Evolutionary conservation across 1,139 yeast genomes (phyloP).

Genomic region (Debaryomyces sp.): DNA sequence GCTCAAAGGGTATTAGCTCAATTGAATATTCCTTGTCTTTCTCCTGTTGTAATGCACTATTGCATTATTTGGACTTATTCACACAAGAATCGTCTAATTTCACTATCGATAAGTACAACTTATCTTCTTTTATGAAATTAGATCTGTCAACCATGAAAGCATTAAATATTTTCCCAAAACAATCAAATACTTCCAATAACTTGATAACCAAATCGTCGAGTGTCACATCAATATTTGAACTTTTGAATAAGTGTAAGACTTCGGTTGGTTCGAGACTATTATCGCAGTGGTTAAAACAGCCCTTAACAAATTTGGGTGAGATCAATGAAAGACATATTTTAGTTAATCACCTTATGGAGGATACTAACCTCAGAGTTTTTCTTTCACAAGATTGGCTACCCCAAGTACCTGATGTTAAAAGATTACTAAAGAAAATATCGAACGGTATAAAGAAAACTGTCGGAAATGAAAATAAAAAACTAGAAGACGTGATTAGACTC

Average conservation of each 20-base stretch:
- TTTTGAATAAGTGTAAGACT: conserved; percentile 85
- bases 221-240: conserved; percentile 68
- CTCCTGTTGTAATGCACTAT: conserved; percentile 61
- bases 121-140: conserved; percentile 79
- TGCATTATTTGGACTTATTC: conserved; percentile 65
- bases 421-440: conserved; percentile 67
- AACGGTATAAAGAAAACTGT: conserved; percentile 38
- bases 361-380: conserved; percentile 64
- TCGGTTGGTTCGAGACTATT: conserved; percentile 82
- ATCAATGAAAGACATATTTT: conserved; percentile 72
- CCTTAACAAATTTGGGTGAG: conserved; percentile 63
- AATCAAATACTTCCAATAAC: conserved; percentile 32
- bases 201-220: conserved; percentile 44
- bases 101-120: conserved; percentile 64
- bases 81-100: conserved; percentile 50
- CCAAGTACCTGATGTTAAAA: conserved; percentile 80
- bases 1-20: conserved; percentile 57
- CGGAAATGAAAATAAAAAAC: conserved; percentile 45
- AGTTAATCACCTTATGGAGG: conserved; percentile 73
- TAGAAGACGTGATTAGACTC: conserved; percentile 90
- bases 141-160: conserved; percentile 92
- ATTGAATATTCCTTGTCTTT: conserved; percentile 37
- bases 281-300: conserved; percentile 96
- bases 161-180: conserved; percentile 77
- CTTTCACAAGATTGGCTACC: conserved; percentile 69